Evolutionary conservation across 202 grass and related monocot genomes (phyloP).

Genomic region (Brachypodium distachyon): DNA sequence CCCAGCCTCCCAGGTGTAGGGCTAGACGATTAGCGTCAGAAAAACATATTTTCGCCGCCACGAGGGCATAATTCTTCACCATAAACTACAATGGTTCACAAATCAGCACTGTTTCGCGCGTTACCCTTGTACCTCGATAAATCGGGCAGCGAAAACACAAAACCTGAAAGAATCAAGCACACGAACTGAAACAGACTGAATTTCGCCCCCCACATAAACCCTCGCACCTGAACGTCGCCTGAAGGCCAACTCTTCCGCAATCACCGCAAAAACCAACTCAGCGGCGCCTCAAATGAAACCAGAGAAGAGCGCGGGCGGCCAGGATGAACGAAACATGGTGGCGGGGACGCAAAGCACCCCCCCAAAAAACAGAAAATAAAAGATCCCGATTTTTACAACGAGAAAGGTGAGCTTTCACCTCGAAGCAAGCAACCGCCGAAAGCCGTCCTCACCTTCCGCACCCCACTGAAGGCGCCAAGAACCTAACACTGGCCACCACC

Average conservation of each 20-base stretch:
- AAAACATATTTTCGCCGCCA: neutral
- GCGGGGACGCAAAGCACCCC: neutral
- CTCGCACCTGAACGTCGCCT: neutral
- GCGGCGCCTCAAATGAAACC: neutral
- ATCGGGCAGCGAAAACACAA: neutral
- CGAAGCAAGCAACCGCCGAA: conserved; percentile 25
- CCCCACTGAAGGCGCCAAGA: conserved; percentile 21
- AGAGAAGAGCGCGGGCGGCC: neutral
- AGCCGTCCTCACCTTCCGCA: conserved; percentile 25
- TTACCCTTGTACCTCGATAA: neutral
- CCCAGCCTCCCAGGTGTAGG: neutral
- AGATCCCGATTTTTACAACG: conserved; percentile 15
- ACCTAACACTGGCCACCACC: conserved; percentile 4
- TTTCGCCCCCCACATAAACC: neutral
- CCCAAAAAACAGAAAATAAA: neutral
- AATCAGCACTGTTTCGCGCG: neutral
- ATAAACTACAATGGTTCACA: neutral
- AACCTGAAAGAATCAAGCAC: neutral
- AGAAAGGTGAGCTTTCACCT: conserved; percentile 22
- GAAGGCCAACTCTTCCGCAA: neutral
- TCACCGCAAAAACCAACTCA: neutral
- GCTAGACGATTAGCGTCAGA: neutral
- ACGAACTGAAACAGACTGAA: neutral
- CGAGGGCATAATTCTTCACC: neutral
- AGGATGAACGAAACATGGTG: neutral